Base-by-base conservation (phyloP, 2,329 filamentous ascomycete genomes). In the Rosellinia necatrix region DNA sequence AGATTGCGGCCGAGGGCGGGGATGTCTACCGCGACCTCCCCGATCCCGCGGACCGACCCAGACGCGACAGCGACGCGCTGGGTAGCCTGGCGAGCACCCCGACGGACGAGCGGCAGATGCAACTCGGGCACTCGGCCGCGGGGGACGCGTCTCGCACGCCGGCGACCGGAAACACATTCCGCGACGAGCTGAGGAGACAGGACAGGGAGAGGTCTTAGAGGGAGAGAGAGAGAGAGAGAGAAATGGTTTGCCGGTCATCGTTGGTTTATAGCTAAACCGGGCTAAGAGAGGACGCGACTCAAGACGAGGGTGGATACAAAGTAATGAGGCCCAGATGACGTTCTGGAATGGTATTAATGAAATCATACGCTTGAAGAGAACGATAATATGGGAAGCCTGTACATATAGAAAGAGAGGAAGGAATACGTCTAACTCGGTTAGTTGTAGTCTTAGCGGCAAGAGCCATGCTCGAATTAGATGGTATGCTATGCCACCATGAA, bases 131-230 rank as follows among this genome's bases (percentile, higher is more conserved):
- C 13, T 66, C 65, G 10, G 70, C 71, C 17, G 22, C 15, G 8
- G 48, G 40, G 8, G 42, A 56, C 22, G 50, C n/a, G 15, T n/a
- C 43, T 17, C 52, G 49, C 7, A 32, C 8, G 37, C 24, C 49
- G 5, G 19, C 48, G 13, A 51, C 56, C 0, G 59, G 59, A 4
- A 82, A 82, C 49, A 68, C 71, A 5, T 82, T 82, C 67, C 71
- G 78, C 1, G 78, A 81, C 4, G 80, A 83, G 71, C 54, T 82
- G 61, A 70, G 66, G 56, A 74, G 80, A 62, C 79, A 82, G 68
- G 67, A 78, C 9, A 61, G 70, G 30, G 73, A 76, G 65, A 73
- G 76, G 42, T 58, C 64, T 34, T 72, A 69, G 56, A n/a, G n/a
- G n/a, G 27, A 30, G 27, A 30, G 27, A 30, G 27, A 12, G 12